phyloP scores from a whole-genome alignment of 139 green algal genomes.

The Picochlorum sp. region DNA sequence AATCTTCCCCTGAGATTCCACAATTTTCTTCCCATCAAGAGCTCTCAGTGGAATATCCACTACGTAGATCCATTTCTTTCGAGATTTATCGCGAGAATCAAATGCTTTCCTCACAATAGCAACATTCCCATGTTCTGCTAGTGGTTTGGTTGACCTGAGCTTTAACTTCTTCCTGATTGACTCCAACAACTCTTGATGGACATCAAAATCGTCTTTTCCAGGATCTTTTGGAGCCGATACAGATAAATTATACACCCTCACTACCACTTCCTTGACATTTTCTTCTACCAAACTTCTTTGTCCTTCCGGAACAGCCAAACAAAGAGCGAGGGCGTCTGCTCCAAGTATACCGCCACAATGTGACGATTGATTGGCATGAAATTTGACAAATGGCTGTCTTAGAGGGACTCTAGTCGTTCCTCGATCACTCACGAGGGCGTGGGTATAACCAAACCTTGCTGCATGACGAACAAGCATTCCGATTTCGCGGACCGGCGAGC shows the following conservation, averaged over 20 bases:
- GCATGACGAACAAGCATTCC: too few relatives aligned
- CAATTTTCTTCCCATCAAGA: not conserved
- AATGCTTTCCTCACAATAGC: conserved; percentile 52
- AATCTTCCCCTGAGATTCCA: conserved; percentile 1
- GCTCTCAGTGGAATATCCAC: conserved; percentile 41
- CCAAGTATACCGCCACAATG: not conserved
- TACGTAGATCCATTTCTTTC: conserved; percentile 52
- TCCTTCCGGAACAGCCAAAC: conserved; percentile 19
- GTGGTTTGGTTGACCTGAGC: not conserved
- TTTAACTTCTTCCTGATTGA: conserved; percentile 17
- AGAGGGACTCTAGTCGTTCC: too few relatives aligned
- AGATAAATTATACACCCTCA: conserved; percentile 34
- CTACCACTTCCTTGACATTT: not conserved
- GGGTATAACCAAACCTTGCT: too few relatives aligned
- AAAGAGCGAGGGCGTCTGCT: not conserved
- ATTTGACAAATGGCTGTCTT: too few relatives aligned
- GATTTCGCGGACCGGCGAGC: too few relatives aligned
- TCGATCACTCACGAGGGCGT: too few relatives aligned
- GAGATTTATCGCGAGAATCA: conserved; percentile 23
- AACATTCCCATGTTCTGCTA: conserved; percentile 1
- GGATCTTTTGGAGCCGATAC: conserved; percentile 37
- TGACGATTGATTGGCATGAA: not conserved
- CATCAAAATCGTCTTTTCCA: conserved; percentile 46
- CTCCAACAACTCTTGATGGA: conserved; percentile 21
- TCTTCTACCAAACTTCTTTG: not conserved